phyloP scores from a whole-genome alignment of 495 filamentous ascomycete species.

The Podospora anserina region DNA sequence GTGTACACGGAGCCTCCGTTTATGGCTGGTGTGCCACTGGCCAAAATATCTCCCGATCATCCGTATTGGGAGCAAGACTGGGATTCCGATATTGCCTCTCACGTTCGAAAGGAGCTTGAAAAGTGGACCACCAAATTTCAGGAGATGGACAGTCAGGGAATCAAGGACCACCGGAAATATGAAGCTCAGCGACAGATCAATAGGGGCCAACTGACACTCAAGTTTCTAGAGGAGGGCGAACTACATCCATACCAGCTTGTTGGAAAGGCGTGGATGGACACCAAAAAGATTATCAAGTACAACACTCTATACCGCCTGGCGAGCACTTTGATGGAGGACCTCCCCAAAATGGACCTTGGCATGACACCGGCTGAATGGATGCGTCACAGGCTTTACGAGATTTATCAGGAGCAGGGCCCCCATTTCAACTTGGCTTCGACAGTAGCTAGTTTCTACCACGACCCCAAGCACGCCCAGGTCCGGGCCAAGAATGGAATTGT shows the following conservation, averaged over 20 bases:
- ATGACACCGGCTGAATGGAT: constrained; percentile 47
- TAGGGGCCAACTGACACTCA: constrained; percentile 41
- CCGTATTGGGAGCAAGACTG: constrained; percentile 49
- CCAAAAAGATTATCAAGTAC: constrained; percentile 40
- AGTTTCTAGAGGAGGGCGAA: constrained; percentile 41
- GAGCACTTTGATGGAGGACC: constrained; percentile 42
- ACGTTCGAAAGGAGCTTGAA: constrained; percentile 33
- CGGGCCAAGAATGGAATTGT: constrained; percentile 44
- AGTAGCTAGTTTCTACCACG: constrained; percentile 44
- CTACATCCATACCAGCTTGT: constrained; percentile 50
- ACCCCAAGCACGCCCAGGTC: constrained; percentile 39
- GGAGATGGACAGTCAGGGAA: neutral
- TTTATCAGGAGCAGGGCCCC: constrained; percentile 33
- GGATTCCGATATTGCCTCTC: constrained; percentile 17
- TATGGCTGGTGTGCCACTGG: constrained; percentile 45
- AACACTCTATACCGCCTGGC: constrained; percentile 48
- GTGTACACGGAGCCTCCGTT: constrained; percentile 39
- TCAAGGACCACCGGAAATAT: constrained; percentile 35
- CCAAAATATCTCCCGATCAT: constrained; percentile 40
- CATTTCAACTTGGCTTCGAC: constrained; percentile 43
- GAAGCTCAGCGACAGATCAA: constrained; percentile 47
- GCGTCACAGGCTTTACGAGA: constrained; percentile 45
- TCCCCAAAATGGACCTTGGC: constrained; percentile 45
- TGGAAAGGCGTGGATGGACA: constrained; percentile 40
- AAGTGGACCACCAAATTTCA: constrained; percentile 4